Evolutionary conservation across 176 grass and related monocot species (phyloP), one percentile per base, ranked within the genome.

Genomic region (Themeda triandra): DNA sequence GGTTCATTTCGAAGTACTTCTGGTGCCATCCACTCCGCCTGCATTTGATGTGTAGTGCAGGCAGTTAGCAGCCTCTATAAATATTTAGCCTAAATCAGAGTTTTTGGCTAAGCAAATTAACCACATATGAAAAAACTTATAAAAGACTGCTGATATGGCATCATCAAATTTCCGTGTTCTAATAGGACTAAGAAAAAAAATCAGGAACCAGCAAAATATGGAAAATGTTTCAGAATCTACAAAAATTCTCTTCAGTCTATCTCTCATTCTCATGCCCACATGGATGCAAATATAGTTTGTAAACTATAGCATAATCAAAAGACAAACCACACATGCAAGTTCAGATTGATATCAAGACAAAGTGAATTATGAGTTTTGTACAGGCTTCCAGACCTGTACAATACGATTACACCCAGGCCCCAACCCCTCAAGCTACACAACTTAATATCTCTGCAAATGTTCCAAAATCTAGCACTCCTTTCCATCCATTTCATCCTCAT

Each of bases 21-120:
- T 85, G 97, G 97, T 88, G 97, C 93, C 97, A 99, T 99, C 97
- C 97, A 99, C 76, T 99, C 97, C 0, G 97, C 97, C 97, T 99
- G 87, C 32, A 90, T 82, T 82, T 75, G 69, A 89, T 75, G 31
- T 71, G 25, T 66, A 78, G 13, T 78, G 23, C 69, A 85, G 10
- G 25, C 62, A 24, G 75, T 87, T 82, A 91, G 75, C 23, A 87
- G 74, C 48, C 58, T 74, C 18, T 73, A 46, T 13, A 73, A 75
- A 11, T 64, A 73, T 74, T 58, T 84, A 36, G 66, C 31, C 35
- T 60, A 89, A 75, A 63, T 63, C 18, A 85, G 19, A 19, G 25
- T 35, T 51, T 49, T 65, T 40, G 19, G 60, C 33, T 23, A 85
- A 72, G 66, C 3, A 73, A 80, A 86, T 49, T 32, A 29, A 39